Evolutionary conservation across 129 eudicot genomes (phyloP), one percentile per base, ranked within the genome.

Genomic region (Lactuca saligna): DNA sequence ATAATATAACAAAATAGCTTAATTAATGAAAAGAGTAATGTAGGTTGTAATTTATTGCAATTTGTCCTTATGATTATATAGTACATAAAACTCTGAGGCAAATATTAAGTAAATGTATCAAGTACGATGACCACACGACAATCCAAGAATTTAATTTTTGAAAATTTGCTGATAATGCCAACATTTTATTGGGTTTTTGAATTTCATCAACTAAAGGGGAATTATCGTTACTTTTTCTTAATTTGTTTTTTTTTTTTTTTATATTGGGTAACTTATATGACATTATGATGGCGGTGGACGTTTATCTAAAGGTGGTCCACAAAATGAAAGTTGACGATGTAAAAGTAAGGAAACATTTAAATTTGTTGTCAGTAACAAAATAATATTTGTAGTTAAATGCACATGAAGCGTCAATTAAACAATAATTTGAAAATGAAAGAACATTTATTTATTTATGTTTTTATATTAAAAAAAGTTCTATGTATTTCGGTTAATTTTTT

Each of bases 201-300:
- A n/a, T 7, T 41, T 42, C 57, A 14, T 25, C 42, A 29, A 41
- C 25, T 54, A 38, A 9, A n/a, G 60, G 48, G 31, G 53, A 66
- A 32, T 16, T 12, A 7, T 29, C 17, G 54, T 38, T 25, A 55
- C 71, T 31, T 55, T 17, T 17, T 54, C 17, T 16, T 12, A 54
- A 2, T 3, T 15, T 46, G 12, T 10, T 46, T 46, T 67, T 49
- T 42, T 70, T 57, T 70, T 69, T 57, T 38, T 70, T 42, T 70
- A 70, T 42, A 58, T 70, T 70, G 46, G 57, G 58, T n/a, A 41
- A 56, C 9, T 38, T 46, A 51, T 42, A 61, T 57, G 49, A 59
- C 41, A 68, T 66, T 75, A 57, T 66, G 78, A 75, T 66, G 73
- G 71, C 34, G 25, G 62, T 75, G 79, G 73, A 53, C 79, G 73